phyloP scores from a whole-genome alignment of 2,329 filamentous ascomycete species.

The Aspergillus quadrilineatus region DNA sequence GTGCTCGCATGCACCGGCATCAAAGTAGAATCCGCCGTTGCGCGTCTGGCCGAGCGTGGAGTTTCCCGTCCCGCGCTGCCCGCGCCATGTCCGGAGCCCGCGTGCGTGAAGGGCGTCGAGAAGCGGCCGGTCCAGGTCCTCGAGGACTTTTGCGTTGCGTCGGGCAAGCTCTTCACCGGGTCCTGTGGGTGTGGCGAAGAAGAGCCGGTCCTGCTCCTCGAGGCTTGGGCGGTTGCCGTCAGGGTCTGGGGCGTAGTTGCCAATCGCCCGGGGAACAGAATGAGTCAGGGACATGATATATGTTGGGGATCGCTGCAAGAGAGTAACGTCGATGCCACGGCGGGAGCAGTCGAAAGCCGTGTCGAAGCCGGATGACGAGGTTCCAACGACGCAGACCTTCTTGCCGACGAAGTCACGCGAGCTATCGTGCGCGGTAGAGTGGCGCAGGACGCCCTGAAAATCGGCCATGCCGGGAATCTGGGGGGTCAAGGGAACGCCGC shows the following conservation, averaged over 20 bases:
- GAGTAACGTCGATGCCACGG: conserved; percentile 28
- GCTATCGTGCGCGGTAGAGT: conserved; percentile 24
- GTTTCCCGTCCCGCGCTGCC: conserved; percentile 36
- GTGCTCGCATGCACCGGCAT: conserved; percentile 31
- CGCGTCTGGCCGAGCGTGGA: conserved; percentile 30
- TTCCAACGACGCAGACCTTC: conserved; percentile 31
- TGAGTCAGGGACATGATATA: conserved; percentile 31
- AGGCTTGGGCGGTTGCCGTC: not conserved
- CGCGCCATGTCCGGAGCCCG: conserved; percentile 34
- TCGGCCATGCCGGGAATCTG: conserved; percentile 29
- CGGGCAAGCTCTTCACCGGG: conserved; percentile 20
- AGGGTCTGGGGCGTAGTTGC: conserved; percentile 20
- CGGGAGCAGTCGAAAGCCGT: conserved; percentile 28
- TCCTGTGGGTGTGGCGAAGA: conserved; percentile 2
- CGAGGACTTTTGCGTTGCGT: conserved; percentile 22
- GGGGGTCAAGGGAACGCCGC: conserved; percentile 30
- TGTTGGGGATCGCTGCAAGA: conserved; percentile 33
- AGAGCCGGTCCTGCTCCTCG: conserved; percentile 3
- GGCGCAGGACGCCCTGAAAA: conserved; percentile 25
- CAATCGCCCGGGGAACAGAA: conserved; percentile 27
- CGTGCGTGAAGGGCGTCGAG: conserved; percentile 26
- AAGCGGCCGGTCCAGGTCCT: conserved; percentile 23
- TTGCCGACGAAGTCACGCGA: conserved; percentile 28
- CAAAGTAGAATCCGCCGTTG: conserved; percentile 34
- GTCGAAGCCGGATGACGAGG: conserved; percentile 31